Evolutionary conservation across 148 eudicot species (phyloP).

Genomic region (Beta vulgaris): DNA sequence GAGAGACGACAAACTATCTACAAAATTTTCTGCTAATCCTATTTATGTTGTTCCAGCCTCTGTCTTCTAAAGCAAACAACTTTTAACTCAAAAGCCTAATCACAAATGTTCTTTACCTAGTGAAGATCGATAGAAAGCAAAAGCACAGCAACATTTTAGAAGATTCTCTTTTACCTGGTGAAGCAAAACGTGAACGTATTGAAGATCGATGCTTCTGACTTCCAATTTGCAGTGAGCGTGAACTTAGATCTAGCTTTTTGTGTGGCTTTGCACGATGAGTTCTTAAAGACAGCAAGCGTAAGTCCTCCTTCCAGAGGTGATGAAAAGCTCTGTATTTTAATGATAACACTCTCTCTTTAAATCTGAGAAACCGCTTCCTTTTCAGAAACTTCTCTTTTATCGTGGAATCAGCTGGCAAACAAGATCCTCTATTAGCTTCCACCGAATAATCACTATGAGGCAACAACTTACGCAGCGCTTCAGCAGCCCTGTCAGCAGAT

Average conservation of each 20-base stretch:
- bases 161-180: slow-evolving; percentile 45
- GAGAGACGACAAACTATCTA: no score
- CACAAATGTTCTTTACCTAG: background rate
- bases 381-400: slow-evolving; percentile 44
- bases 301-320: slow-evolving; percentile 74
- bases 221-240: slow-evolving; percentile 35
- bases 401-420: slow-evolving; percentile 27
- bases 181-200: slow-evolving; percentile 46
- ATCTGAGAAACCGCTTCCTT: slow-evolving; percentile 47
- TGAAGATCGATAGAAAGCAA: background rate
- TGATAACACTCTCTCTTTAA: slow-evolving; percentile 65
- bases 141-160: background rate
- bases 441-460: slow-evolving; percentile 32
- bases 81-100: background rate
- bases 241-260: slow-evolving; percentile 52
- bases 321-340: slow-evolving; percentile 68
- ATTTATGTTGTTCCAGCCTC: background rate
- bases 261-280: slow-evolving; percentile 54
- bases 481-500: slow-evolving; percentile 50
- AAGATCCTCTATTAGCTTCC: slow-evolving; percentile 21
- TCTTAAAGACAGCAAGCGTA: slow-evolving; percentile 52
- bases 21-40: no score
- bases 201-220: slow-evolving; percentile 61
- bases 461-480: slow-evolving; percentile 47
- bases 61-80: background rate